A percentile compares a stretch with the other conserved stretches of the same genome.
These are phyloP conservation scores for Smallanthus sonchifolius DNA, from an alignment of 129 eudicot genomes.

Conservation along the genomic window DNA sequence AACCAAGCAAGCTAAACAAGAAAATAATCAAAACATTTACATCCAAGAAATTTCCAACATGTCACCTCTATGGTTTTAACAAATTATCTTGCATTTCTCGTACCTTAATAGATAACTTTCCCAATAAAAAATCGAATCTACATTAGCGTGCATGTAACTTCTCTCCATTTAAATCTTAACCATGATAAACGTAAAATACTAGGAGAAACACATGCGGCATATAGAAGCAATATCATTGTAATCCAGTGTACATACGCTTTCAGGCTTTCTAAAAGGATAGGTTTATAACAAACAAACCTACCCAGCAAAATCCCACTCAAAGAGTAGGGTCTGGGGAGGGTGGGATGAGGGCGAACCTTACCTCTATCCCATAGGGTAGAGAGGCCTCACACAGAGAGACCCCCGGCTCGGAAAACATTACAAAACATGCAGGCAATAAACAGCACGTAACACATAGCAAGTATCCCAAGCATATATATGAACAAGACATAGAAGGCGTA, in stretches of 20 bases:
- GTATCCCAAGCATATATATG: too few species aligned
- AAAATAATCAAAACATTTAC: not conserved
- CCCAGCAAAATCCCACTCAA: too few species aligned
- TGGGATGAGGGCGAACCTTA: too few species aligned
- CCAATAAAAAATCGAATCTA: not conserved
- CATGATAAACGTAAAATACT: not conserved
- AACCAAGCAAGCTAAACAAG: conserved; percentile 53
- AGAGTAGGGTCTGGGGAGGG: too few species aligned
- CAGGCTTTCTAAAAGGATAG: not conserved
- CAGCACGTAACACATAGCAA: too few species aligned
- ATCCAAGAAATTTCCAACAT: conserved; percentile 15
- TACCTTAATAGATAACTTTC: not conserved
- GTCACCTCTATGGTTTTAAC: not conserved
- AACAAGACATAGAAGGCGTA: too few species aligned
- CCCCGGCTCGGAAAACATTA: too few species aligned
- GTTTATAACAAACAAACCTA: too few species aligned
- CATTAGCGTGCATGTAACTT: not conserved
- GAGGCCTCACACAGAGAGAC: too few species aligned
- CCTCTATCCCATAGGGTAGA: too few species aligned
- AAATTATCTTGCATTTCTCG: not conserved
- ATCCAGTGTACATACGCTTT: not conserved
- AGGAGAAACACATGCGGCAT: not conserved
- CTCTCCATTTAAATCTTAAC: not conserved
- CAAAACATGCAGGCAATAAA: too few species aligned
- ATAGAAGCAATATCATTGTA: not conserved